Base-by-base conservation (phyloP, 352 stramenopile species). In the Phytophthora cryptogea region DNA sequence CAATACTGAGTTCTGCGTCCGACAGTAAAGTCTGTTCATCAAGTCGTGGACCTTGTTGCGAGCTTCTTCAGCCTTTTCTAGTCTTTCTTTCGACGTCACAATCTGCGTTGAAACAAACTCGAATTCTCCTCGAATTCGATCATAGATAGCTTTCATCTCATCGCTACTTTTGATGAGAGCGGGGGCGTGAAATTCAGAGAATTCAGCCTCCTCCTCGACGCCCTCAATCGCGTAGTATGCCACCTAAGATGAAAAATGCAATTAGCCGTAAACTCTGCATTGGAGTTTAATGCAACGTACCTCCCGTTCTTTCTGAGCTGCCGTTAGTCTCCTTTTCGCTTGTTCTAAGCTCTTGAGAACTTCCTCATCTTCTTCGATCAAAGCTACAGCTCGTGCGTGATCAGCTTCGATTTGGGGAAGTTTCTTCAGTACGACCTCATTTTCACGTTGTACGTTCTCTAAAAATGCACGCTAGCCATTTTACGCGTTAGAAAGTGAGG, bases 171-270 rank as follows among this genome's bases (percentile, higher is more conserved):
- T 66, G 31, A 90, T 69, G 1, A 94, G 63, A 20, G 84, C 69
- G 6, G 78, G 76, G 0, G 76, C 80, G 45, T 94, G 80, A 16
- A 83, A 85, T 42, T 90, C 83, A 0, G 82, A 80, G 50, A 92
- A 88, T 48, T 90, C 78, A 1, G 82, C 82, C 37, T 92, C 82
- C 63, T 94, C 80, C 55, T 92, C 80, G 1, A 90, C 79, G 3
- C 82, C 84, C 74, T 89, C 78, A 3, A 86, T 76, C 0, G 74
- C 75, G 30, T 80, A 72, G 49, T 72, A 71, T 2, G 77, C 78
- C 6, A 53, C 51, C 76, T 87, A 49, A 20, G 35, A 8, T 33
- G 20, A 39, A 10, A 26, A 20, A 49, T 10, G n/a, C 13, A 26
- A 35, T 40, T n/a, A 11, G 14, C n/a, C 20, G 13, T n/a, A 2